Evolutionary conservation across 331 rosid species (phyloP).

Genomic region (Pyrus hybrid): DNA sequence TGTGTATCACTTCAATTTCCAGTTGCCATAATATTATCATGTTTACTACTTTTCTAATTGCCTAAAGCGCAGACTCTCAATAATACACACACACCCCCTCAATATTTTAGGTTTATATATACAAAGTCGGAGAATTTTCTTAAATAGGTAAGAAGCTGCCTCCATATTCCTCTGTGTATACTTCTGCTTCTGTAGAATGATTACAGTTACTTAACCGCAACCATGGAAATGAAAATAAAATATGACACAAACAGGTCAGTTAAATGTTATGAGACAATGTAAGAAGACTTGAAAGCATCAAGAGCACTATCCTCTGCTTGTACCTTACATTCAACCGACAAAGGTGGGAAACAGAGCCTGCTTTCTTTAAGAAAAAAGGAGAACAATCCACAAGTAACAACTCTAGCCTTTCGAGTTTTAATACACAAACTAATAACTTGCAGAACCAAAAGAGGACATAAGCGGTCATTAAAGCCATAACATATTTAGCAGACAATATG

Average conservation of each 20-base stretch:
- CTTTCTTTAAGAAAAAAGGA: neutral
- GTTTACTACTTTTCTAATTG: neutral
- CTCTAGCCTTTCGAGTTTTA: neutral
- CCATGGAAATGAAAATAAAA: no score
- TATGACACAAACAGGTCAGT: neutral
- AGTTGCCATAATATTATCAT: neutral
- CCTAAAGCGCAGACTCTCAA: neutral
- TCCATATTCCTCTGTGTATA: neutral
- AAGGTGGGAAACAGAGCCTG: neutral
- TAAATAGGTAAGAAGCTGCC: no score
- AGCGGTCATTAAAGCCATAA: neutral
- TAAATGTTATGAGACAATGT: neutral
- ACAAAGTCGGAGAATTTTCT: no score
- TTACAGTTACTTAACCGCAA: neutral
- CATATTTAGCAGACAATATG: neutral
- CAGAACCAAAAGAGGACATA: neutral
- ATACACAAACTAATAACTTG: neutral
- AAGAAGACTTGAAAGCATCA: neutral
- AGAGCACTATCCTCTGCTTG: neutral
- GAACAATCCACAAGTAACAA: neutral
- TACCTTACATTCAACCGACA: neutral
- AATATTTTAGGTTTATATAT: no score
- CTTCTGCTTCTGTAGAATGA: neutral
- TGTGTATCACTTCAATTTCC: neutral
- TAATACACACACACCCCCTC: neutral